Conservation (phyloP, 2,329 filamentous ascomycete genomes). For the Verticillium longisporum region DNA sequence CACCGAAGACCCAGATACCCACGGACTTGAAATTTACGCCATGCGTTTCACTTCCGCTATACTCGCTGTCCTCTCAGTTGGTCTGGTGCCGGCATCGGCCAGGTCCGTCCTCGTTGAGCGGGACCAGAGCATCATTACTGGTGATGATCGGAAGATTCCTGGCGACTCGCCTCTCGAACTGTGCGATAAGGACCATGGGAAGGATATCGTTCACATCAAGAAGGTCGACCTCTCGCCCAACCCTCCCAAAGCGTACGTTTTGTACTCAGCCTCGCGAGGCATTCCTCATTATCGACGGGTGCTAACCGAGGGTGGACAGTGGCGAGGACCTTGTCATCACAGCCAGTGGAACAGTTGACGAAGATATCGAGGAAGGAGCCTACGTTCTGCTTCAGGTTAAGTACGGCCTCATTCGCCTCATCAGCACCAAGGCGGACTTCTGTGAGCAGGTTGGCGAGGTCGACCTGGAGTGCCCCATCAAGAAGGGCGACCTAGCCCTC, state of each 20-base stretch:
- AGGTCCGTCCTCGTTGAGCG: slow-evolving; percentile 37
- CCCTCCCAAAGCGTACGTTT: slow-evolving; percentile 74
- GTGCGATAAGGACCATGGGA: slow-evolving; percentile 59
- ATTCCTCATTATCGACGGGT: not conserved
- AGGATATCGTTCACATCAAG: slow-evolving; percentile 70
- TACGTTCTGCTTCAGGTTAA: slow-evolving; percentile 82
- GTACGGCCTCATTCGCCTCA: slow-evolving; percentile 85
- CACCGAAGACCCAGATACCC: not conserved
- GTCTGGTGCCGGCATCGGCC: slow-evolving; percentile 36
- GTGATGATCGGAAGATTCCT: slow-evolving; percentile 58
- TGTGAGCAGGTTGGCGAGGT: slow-evolving; percentile 88
- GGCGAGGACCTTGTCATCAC: slow-evolving; percentile 72
- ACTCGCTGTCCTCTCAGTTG: slow-evolving; percentile 37
- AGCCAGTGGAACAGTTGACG: slow-evolving; percentile 66
- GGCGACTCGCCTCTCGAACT: slow-evolving; percentile 81
- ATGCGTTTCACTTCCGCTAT: slow-evolving; percentile 36
- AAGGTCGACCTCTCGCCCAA: slow-evolving; percentile 79
- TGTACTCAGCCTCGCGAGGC: slow-evolving; percentile 5
- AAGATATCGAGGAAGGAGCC: slow-evolving; percentile 70
- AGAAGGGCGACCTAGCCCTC: slow-evolving; percentile 68
- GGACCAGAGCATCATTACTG: slow-evolving; percentile 40
- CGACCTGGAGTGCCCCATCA: slow-evolving; percentile 80
- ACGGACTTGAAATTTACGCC: slow-evolving; percentile 4
- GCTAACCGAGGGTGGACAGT: slow-evolving; percentile 35
- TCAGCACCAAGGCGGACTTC: slow-evolving; percentile 74